phyloP scores from a whole-genome alignment of 345 rosid species.

The Eutrema yunnanense region DNA sequence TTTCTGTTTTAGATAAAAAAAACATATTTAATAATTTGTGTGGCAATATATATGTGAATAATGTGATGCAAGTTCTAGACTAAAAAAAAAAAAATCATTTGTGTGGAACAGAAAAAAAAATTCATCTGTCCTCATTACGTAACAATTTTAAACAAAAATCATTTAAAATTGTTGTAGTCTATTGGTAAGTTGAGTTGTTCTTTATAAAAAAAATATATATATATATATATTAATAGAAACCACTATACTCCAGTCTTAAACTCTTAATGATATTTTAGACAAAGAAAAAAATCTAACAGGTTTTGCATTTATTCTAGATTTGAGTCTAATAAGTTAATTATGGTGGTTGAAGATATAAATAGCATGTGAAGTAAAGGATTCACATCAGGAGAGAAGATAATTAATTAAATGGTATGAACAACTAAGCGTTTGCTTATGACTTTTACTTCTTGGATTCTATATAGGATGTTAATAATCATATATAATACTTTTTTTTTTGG shows the following conservation, averaged over 20 bases:
- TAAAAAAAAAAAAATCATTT: no score
- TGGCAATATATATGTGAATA: no score
- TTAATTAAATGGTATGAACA: background rate
- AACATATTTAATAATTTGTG: background rate
- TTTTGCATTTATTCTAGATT: constrained; percentile 9
- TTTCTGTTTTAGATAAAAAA: background rate
- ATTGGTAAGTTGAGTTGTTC: background rate
- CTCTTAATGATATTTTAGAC: background rate
- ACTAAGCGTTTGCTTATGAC: constrained; percentile 4
- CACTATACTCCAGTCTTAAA: background rate
- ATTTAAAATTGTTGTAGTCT: no score
- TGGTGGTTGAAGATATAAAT: constrained; percentile 17
- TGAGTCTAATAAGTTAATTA: background rate
- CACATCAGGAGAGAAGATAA: background rate
- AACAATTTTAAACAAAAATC: background rate
- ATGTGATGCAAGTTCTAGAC: background rate
- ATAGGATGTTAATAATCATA: background rate
- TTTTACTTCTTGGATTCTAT: constrained; percentile 14
- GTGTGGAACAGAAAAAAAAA: background rate
- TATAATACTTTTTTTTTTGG: background rate
- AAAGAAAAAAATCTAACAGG: background rate
- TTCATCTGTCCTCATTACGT: background rate
- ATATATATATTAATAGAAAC: background rate
- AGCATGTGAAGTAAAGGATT: constrained; percentile 15
- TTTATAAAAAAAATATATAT: no score